Evolutionary conservation across 129 eudicot genomes (phyloP).

Genomic region (Calendula officinalis): DNA sequence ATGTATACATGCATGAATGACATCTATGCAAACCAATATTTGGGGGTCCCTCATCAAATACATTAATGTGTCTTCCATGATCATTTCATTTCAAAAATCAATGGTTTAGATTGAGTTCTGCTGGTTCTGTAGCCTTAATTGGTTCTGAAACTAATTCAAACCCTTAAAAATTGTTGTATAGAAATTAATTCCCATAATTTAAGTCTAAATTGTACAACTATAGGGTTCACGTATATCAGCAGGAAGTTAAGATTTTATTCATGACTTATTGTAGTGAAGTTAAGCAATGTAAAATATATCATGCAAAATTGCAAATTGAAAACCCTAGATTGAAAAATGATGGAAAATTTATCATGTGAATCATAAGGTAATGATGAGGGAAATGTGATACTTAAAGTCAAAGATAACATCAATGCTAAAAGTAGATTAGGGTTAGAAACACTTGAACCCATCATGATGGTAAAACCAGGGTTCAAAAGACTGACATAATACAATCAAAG

Average conservation of each 20-base stretch:
- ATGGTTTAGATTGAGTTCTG: too few species aligned
- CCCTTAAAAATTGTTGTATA: too few species aligned
- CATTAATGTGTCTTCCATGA: too few species aligned
- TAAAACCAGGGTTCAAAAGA: conserved; percentile 24
- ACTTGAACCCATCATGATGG: conserved; percentile 27
- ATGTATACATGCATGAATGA: too few species aligned
- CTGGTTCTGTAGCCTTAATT: too few species aligned
- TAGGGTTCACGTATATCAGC: background rate
- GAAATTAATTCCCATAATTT: too few species aligned
- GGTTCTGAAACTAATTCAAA: too few species aligned
- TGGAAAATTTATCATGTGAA: conserved; percentile 8
- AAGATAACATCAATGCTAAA: conserved; percentile 35
- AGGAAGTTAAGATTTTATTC: background rate
- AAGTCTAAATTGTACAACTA: background rate
- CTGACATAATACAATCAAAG: conserved; percentile 34
- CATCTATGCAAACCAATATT: too few species aligned
- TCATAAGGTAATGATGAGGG: conserved; percentile 40
- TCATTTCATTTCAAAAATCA: too few species aligned
- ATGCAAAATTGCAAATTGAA: conserved; percentile 28
- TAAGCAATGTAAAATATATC: too few species aligned
- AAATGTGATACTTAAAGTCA: conserved; percentile 26
- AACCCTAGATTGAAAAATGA: conserved; percentile 36
- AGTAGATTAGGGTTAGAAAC: conserved; percentile 13
- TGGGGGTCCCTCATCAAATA: too few species aligned
- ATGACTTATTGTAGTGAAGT: too few species aligned